Conservation (phyloP, 768 basidiomycete genomes). For the Lactifluus volemus region DNA sequence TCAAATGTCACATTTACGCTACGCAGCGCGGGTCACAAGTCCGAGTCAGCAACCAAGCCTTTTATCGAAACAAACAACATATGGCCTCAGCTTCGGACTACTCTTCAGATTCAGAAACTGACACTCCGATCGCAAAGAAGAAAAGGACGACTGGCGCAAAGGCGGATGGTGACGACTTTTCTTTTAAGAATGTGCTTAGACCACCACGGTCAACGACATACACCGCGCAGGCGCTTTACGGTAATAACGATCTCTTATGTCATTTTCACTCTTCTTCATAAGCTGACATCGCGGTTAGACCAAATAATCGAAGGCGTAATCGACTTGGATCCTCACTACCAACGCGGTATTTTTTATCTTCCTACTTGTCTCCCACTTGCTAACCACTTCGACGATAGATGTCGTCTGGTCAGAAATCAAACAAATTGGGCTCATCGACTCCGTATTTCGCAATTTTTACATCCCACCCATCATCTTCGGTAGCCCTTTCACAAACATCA, state of each 20-base stretch:
- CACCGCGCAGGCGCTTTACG: conserved; percentile 51
- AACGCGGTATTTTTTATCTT: conserved; percentile 38
- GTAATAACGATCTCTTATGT: conserved; percentile 25
- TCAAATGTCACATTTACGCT: neutral
- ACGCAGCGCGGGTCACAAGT: too few species aligned
- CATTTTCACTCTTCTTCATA: neutral
- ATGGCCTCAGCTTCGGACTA: conserved; percentile 13
- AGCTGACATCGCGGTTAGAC: conserved; percentile 27
- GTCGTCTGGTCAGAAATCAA: conserved; percentile 59
- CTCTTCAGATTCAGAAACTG: conserved; percentile 13
- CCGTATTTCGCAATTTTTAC: conserved; percentile 53
- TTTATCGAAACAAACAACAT: too few species aligned
- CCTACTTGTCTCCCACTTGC: neutral
- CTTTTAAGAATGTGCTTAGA: conserved; percentile 39
- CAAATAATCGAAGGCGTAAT: conserved; percentile 39
- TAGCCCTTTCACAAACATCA: conserved; percentile 20
- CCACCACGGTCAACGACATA: conserved; percentile 54
- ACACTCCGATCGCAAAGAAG: conserved; percentile 6
- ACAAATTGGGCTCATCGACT: conserved; percentile 55
- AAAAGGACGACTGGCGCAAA: conserved; percentile 13
- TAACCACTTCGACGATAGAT: conserved; percentile 28
- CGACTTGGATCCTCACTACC: conserved; percentile 58
- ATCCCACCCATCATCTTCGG: conserved; percentile 63
- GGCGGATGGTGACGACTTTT: conserved; percentile 20
- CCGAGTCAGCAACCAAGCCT: too few species aligned